Base-by-base conservation (phyloP, 176 grass and related monocot genomes). In the Phyllostachys edulis region DNA sequence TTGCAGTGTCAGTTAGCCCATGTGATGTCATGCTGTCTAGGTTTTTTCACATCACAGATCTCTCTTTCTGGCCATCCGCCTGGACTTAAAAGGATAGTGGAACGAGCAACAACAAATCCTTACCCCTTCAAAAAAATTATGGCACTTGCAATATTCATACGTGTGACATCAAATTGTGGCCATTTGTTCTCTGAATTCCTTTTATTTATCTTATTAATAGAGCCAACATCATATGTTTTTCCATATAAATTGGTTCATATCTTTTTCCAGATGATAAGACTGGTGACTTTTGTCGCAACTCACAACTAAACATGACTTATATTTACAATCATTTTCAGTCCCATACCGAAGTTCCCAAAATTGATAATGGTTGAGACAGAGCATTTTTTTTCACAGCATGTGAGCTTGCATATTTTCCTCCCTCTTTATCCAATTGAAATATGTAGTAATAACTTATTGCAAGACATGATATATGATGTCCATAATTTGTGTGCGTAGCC, bases 21-120 rank as follows among this genome's bases (percentile, higher is more conserved):
- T 87, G 75, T 87, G 83, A 40, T 86, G 77, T 40, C 89, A 81
- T 80, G 51, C 63, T 86, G 61, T 87, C 82, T 77, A 71, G 63
- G 79, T 78, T 65, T 52, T 90, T 65, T 45, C 38, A 68, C 54
- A 46, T 78, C 60, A 24, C 7, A 34, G 11, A 24, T 86, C 41
- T 73, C 40, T 78, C 38, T 67, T 41, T 72, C 15, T 66, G 78
- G 66, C 23, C 45, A 65, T 65, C 42, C 9, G 66, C 46, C 37
- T 80, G 51, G 7, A 13, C 24, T n/a, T 51, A 36, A 79, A 42
- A 76, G 57, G 42, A 74, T 85, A 39, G 29, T 46, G 69, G 21
- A 56, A 26, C n/a, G 24, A 80, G 40, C 29, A 59, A 75, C 38
- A 38, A 6, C 38, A 76, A 76, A 56, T 89, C 56, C 7, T 36